phyloP scores from a whole-genome alignment of 1,284 basidiomycete genomes.

The Leccinum fallax region DNA sequence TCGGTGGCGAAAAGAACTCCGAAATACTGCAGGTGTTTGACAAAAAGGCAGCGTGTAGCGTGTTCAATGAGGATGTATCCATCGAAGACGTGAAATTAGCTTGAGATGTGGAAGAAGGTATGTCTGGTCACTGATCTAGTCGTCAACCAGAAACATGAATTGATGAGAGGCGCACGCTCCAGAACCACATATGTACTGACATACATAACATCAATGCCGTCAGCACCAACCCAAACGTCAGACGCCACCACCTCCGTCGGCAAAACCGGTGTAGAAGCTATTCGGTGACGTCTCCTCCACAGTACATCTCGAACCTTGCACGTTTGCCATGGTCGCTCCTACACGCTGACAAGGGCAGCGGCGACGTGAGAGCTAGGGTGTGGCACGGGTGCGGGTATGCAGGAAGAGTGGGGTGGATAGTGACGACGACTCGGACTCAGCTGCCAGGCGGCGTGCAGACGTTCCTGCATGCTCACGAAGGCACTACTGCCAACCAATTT shows the following conservation, averaged over 20 bases:
- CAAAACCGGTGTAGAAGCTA: constrained; percentile 63
- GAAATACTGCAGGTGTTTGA: constrained; percentile 37
- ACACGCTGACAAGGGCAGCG: too few relatives aligned
- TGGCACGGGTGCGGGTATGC: too few relatives aligned
- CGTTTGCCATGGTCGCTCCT: too few relatives aligned
- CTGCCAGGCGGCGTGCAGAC: too few relatives aligned
- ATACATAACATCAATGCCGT: not conserved
- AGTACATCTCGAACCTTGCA: constrained; percentile 56
- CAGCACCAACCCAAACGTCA: constrained; percentile 1
- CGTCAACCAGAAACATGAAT: not conserved
- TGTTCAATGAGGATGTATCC: constrained; percentile 54
- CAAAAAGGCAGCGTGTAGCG: constrained; percentile 54
- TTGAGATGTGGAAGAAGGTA: constrained; percentile 45
- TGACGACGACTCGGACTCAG: too few relatives aligned
- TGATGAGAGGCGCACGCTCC: constrained; percentile 54
- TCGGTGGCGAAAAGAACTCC: constrained; percentile 52
- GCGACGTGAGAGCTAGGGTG: too few relatives aligned
- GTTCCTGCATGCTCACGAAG: too few relatives aligned
- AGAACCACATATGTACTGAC: constrained; percentile 65
- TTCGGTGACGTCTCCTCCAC: constrained; percentile 59
- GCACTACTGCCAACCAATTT: too few relatives aligned
- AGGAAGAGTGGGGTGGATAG: too few relatives aligned
- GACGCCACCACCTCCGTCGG: constrained; percentile 62
- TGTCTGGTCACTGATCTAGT: constrained; percentile 40
- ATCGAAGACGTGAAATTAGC: constrained; percentile 44